These are phyloP conservation scores for Micractinium conductrix DNA, from an alignment of 139 green algal genomes.

Conservation along the genomic window DNA sequence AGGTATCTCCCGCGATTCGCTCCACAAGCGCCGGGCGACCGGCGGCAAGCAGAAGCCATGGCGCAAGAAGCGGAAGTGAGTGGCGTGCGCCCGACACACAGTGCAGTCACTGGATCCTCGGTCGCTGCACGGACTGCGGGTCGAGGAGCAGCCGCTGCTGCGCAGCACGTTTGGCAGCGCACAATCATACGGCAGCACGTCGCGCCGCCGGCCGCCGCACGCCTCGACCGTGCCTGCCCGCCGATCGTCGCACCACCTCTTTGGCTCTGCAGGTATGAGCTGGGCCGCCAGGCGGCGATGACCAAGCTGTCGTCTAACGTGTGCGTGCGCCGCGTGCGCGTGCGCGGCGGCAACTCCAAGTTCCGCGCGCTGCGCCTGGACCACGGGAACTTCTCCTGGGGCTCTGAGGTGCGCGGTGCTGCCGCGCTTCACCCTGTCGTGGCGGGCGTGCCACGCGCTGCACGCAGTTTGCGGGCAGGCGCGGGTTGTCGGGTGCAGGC, in stretches of 20 bases:
- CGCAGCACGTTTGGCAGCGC: not conserved
- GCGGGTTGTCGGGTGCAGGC: no score
- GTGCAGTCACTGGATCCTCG: no score
- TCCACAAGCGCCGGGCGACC: constrained; percentile 96
- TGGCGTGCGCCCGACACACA: not conserved
- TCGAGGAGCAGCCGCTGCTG: not conserved
- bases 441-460: no score
- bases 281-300: constrained; percentile 93
- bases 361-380: constrained; percentile 98
- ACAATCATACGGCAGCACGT: not conserved
- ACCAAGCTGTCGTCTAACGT: constrained; percentile 97
- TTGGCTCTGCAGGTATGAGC: constrained; percentile 87
- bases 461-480: no score
- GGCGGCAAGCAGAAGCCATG: constrained; percentile 97
- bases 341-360: constrained; percentile 97
- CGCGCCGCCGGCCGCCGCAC: no score
- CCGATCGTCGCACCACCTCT: no score
- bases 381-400: constrained; percentile 97
- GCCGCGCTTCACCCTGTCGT: no score
- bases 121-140: no score
- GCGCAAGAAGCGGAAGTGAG: constrained; percentile 99
- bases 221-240: no score
- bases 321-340: constrained; percentile 88
- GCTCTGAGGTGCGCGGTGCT: constrained; percentile 65
- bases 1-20: constrained; percentile 98